Percentiles rank a stretch among this genome's conserved stretches.
Conservation (phyloP, 1,284 basidiomycete genomes). For the Heterobasidion annosum region DNA sequence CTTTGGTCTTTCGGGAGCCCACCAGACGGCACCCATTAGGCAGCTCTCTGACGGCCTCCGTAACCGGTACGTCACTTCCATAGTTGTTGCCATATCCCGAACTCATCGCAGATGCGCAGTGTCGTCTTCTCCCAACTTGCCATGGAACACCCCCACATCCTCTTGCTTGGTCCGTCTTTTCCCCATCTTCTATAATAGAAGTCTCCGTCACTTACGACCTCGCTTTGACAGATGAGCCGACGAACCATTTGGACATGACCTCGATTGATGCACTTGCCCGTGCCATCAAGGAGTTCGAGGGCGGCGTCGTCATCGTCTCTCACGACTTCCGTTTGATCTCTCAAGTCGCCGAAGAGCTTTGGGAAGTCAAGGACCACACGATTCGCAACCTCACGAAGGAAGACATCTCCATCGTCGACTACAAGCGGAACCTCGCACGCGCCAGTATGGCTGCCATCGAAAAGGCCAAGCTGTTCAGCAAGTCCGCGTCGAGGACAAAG, state of each 20-base stretch:
- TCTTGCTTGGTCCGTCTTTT: conserved; percentile 60
- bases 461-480: conserved; percentile 89
- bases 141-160: conserved; percentile 90
- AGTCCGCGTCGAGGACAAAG: conserved; percentile 18
- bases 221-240: conserved; percentile 61
- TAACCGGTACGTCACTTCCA: conserved; percentile 60
- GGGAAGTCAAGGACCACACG: conserved; percentile 95
- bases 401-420: conserved; percentile 85
- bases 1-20: conserved; percentile 90
- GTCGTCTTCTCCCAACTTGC: conserved; percentile 90
- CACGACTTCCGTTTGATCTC: conserved; percentile 96
- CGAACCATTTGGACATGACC: conserved; percentile 91
- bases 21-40: conserved; percentile 90
- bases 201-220: background rate
- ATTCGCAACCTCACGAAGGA: conserved; percentile 88
- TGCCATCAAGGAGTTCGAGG: conserved; percentile 96
- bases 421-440: conserved; percentile 75
- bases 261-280: conserved; percentile 92
- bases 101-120: conserved; percentile 25
- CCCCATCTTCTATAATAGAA: background rate
- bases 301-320: conserved; percentile 96
- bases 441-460: conserved; percentile 75
- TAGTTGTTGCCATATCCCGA: background rate
- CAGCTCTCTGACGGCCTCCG: conserved; percentile 94
- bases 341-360: conserved; percentile 94